Percentiles rank a stretch among this genome's conserved stretches.
Evolutionary conservation across 2,329 filamentous ascomycete species (phyloP).

Genomic region (Karstenula rhodostoma): DNA sequence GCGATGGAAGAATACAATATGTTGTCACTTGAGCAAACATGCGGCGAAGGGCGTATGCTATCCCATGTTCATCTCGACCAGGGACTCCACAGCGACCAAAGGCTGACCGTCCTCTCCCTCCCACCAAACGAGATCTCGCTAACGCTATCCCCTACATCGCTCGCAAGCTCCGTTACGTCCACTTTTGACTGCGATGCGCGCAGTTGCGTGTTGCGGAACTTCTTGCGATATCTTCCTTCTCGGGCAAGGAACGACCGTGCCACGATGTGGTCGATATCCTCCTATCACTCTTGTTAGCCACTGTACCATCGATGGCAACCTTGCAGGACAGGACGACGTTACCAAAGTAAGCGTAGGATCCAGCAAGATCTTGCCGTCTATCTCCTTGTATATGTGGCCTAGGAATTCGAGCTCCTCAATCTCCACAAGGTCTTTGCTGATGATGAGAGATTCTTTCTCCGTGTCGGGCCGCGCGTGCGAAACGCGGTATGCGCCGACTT

Average conservation of each 20-base stretch:
- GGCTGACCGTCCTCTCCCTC: slow-evolving; percentile 8
- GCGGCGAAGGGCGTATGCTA: no score
- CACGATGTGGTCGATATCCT: slow-evolving; percentile 17
- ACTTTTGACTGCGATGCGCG: slow-evolving; percentile 3
- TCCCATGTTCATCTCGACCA: slow-evolving; percentile 2
- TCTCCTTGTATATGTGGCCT: slow-evolving; percentile 13
- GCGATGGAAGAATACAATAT: not conserved
- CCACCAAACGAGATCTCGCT: not conserved
- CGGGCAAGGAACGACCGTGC: slow-evolving; percentile 13
- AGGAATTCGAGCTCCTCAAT: slow-evolving; percentile 15
- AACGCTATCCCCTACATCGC: slow-evolving; percentile 10
- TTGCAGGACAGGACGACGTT: not conserved
- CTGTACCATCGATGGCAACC: not conserved
- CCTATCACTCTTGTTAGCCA: not conserved
- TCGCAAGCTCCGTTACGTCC: slow-evolving; percentile 5
- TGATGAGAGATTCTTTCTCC: slow-evolving; percentile 18
- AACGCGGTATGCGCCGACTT: slow-evolving; percentile 7
- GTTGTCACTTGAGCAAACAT: no score
- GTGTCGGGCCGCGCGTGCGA: slow-evolving; percentile 1
- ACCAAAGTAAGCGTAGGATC: slow-evolving; percentile 12
- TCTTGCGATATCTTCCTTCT: slow-evolving; percentile 12
- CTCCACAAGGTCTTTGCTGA: slow-evolving; percentile 16
- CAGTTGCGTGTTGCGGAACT: slow-evolving; percentile 8
- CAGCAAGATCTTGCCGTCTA: slow-evolving; percentile 6
- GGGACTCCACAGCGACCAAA: slow-evolving; percentile 13